Conservation (phyloP, 495 filamentous ascomycete genomes). For the Haplographium delicatum region DNA sequence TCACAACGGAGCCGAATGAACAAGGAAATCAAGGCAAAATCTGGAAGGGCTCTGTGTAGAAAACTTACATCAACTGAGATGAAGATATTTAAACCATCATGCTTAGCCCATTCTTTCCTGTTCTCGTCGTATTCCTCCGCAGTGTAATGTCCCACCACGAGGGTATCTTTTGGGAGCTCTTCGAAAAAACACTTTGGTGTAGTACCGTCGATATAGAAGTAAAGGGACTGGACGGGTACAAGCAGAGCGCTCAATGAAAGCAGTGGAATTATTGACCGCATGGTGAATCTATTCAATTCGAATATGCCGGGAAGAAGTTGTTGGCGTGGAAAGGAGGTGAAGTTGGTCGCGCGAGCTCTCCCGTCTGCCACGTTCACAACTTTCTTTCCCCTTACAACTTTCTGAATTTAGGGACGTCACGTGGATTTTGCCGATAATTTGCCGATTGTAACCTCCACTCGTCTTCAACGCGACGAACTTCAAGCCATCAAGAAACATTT, state of each 20-base stretch:
- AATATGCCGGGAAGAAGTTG: neutral
- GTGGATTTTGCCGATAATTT: conserved; percentile 9
- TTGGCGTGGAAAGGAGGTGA: conserved; percentile 11
- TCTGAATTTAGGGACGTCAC: conserved; percentile 2
- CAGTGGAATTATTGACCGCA: conserved; percentile 46
- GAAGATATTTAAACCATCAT: conserved; percentile 70
- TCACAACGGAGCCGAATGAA: too few relatives aligned
- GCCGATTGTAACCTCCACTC: too few relatives aligned
- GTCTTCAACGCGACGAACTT: neutral
- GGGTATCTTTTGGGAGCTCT: conserved; percentile 94
- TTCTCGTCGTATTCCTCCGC: conserved; percentile 73
- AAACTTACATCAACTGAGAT: conserved; percentile 75
- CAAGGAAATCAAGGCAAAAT: too few relatives aligned
- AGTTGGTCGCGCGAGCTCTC: conserved; percentile 11
- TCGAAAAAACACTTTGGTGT: conserved; percentile 92
- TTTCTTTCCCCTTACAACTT: too few relatives aligned
- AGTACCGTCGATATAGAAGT: conserved; percentile 91
- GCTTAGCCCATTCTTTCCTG: conserved; percentile 56
- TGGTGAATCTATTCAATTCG: conserved; percentile 23
- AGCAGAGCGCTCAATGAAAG: conserved; percentile 43
- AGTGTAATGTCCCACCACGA: conserved; percentile 87
- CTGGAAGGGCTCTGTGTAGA: too few relatives aligned
- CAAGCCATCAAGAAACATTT: neutral
- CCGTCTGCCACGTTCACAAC: conserved; percentile 8
- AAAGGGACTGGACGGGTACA: conserved; percentile 69